These are phyloP conservation scores for Excoecaria agallocha DNA, from an alignment of 345 rosid species.

Conservation along the genomic window DNA sequence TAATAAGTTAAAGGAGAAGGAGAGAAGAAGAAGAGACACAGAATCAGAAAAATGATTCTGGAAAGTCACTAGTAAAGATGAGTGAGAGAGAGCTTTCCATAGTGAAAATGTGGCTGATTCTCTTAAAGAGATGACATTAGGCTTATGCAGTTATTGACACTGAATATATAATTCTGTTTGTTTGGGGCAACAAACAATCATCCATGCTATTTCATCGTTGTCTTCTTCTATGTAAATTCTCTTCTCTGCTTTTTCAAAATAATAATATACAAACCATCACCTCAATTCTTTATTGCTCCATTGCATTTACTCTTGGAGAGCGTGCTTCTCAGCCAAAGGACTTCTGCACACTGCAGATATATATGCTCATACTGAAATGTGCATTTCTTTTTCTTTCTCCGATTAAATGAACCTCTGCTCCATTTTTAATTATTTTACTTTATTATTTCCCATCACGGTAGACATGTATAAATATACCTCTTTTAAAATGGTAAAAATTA, in stretches of 20 bases:
- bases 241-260: neutral
- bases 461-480: too few relatives aligned
- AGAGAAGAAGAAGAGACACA: neutral
- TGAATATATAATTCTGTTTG: neutral
- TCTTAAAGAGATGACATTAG: neutral
- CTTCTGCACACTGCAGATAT: constrained; percentile 4
- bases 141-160: neutral
- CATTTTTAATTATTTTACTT: too few relatives aligned
- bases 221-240: constrained; percentile 16
- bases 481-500: too few relatives aligned
- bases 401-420: neutral
- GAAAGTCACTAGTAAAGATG: constrained; percentile 2
- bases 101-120: constrained; percentile 5
- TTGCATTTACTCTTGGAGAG: constrained; percentile 42
- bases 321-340: constrained; percentile 33
- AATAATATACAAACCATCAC: neutral
- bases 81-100: constrained; percentile 13
- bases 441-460: too few relatives aligned
- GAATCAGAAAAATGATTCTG: constrained; percentile 4
- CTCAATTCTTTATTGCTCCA: neutral
- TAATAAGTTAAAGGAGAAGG: too few relatives aligned
- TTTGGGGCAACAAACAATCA: constrained; percentile 21
- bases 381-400: neutral
- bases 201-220: neutral
- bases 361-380: constrained; percentile 21